These are phyloP conservation scores for Boletus reticuloceps DNA, from an alignment of 768 basidiomycete genomes.

Conservation along the genomic window DNA sequence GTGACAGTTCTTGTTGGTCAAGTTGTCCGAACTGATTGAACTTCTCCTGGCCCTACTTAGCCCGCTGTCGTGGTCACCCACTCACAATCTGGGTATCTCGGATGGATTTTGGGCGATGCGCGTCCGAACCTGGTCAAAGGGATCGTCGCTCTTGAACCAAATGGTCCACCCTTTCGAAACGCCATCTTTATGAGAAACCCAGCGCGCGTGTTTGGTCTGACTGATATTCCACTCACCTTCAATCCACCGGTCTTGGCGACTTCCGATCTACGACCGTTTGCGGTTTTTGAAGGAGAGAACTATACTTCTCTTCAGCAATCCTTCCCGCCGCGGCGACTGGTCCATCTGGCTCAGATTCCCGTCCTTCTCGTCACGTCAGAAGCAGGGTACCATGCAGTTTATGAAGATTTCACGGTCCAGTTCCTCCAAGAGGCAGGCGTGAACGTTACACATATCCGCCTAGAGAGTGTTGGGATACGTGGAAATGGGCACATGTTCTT, in stretches of 20 bases:
- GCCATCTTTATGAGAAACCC: constrained; percentile 36
- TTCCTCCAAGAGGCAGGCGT: constrained; percentile 47
- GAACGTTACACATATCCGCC: constrained; percentile 37
- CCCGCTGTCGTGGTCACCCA: constrained; percentile 49
- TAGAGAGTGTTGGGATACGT: constrained; percentile 44
- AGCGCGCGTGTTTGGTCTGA: constrained; percentile 47
- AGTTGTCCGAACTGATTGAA: neutral
- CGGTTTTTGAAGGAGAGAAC: constrained; percentile 25
- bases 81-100: constrained; percentile 48
- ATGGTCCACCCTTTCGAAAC: constrained; percentile 47
- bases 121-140: constrained; percentile 43
- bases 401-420: constrained; percentile 44
- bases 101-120: constrained; percentile 49
- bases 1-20: constrained; percentile 11
- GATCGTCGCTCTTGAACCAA: constrained; percentile 50
- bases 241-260: constrained; percentile 41
- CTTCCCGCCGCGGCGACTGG: constrained; percentile 39
- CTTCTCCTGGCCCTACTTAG: constrained; percentile 20
- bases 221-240: constrained; percentile 45
- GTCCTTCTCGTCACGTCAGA: constrained; percentile 50
- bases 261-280: constrained; percentile 33
- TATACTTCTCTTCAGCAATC: constrained; percentile 44
- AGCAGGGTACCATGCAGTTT: constrained; percentile 48
- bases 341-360: constrained; percentile 42
- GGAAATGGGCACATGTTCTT: constrained; percentile 60